phyloP scores from a whole-genome alignment of 371 early-diverging fungal genomes.

The Funneliformis caledonium region DNA sequence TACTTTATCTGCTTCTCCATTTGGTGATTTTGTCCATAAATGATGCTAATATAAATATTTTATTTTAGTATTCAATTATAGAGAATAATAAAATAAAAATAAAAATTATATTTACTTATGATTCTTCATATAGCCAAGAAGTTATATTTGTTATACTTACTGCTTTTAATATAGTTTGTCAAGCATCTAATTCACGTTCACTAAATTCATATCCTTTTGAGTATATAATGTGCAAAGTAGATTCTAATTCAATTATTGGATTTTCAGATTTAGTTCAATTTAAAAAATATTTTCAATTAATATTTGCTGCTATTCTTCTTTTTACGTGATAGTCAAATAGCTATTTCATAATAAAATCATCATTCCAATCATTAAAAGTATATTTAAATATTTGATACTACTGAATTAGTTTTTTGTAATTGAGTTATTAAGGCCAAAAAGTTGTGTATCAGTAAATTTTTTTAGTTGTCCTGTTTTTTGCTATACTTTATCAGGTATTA shows the following conservation, averaged over 20 bases:
- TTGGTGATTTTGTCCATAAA: constrained; percentile 2
- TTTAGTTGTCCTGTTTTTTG: not conserved
- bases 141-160: constrained; percentile 5
- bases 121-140: not conserved
- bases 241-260: not conserved
- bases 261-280: not conserved
- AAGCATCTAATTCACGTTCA: not conserved
- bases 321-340: not conserved
- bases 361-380: not conserved
- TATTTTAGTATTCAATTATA: not conserved
- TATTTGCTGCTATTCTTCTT: not conserved
- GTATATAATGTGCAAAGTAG: not conserved
- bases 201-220: not conserved
- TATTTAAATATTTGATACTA: not conserved
- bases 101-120: not conserved
- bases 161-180: not conserved
- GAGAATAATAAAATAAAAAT: not conserved
- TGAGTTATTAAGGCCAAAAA: constrained; percentile 16
- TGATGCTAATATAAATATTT: constrained; percentile 20
- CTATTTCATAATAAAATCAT: not conserved
- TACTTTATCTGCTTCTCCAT: constrained; percentile 3
- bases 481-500: not conserved
- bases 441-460: constrained; percentile 7
- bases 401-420: constrained; percentile 9
- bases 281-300: not conserved